These are phyloP conservation scores for Magnaporthiopsis incrustans DNA, from an alignment of 2,329 filamentous ascomycete genomes.

Conservation along the genomic window DNA sequence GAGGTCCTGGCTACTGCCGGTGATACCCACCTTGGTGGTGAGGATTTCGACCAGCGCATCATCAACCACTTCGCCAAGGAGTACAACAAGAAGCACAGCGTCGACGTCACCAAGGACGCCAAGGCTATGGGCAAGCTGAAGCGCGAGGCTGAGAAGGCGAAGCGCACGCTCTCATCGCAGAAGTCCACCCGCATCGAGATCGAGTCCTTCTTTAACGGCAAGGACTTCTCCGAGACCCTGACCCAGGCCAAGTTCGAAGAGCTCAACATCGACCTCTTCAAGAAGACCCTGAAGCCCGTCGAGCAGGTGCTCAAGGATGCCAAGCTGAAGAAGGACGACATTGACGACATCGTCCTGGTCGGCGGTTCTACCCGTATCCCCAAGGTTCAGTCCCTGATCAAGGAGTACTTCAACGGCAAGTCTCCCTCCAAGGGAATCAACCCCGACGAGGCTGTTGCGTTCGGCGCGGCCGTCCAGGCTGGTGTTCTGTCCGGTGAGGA, in stretches of 20 bases:
- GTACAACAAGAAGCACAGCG: constrained; percentile 97
- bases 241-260: constrained; percentile 99
- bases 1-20: constrained; percentile 90
- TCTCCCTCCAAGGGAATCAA: constrained; percentile 99
- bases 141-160: constrained; percentile 99
- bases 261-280: constrained; percentile 98
- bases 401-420: constrained; percentile 94
- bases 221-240: constrained; percentile 96
- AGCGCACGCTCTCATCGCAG: constrained; percentile 92
- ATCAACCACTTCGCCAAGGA: constrained; percentile 94
- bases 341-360: constrained; percentile 95
- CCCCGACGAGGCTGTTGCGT: constrained; percentile 97
- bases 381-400: constrained; percentile 89
- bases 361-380: constrained; percentile 99
- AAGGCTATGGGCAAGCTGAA: constrained; percentile 99
- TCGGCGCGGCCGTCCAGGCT: constrained; percentile 93
- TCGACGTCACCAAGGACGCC: constrained; percentile 86
- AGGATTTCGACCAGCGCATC: constrained; percentile 97
- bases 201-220: constrained; percentile 91
- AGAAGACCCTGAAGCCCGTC: constrained; percentile 97
- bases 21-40: constrained; percentile 96
- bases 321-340: constrained; percentile 91
- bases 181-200: constrained; percentile 94
- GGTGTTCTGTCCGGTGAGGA: constrained; percentile 88
- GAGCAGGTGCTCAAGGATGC: constrained; percentile 98